Percentiles rank a stretch among this genome's conserved stretches.
Conservation (phyloP, 305 asterid genomes). For the Solanum hybrid region DNA sequence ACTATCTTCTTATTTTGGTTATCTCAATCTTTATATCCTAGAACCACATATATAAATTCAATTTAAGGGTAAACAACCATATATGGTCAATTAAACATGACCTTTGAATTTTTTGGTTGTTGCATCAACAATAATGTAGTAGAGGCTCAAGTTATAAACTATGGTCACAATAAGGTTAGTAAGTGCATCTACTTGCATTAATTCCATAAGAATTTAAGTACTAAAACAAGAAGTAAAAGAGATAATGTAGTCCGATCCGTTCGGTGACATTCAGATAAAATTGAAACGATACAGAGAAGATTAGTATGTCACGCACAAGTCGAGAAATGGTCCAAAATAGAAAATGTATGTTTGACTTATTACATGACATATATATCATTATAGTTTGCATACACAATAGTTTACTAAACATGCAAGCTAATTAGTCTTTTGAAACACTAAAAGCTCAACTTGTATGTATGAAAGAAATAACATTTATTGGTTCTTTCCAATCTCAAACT, state of each 20-base stretch:
- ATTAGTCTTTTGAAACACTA: neutral
- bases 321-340: neutral
- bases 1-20: neutral
- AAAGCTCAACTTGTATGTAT: neutral
- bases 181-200: neutral
- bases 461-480: neutral
- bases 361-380: neutral
- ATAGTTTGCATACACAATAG: neutral
- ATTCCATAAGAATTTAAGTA: neutral
- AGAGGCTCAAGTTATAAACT: neutral
- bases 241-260: neutral
- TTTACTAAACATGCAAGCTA: neutral
- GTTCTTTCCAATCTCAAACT: neutral
- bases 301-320: conserved; percentile 29
- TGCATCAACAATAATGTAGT: neutral
- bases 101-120: neutral
- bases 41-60: neutral
- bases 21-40: neutral
- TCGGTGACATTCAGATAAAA: conserved; percentile 25
- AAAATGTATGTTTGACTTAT: neutral
- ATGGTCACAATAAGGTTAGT: neutral
- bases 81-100: neutral
- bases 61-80: neutral
- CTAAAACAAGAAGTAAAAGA: neutral
- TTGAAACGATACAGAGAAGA: conserved; percentile 36